Percentiles rank a stretch among this genome's conserved stretches.
phyloP scores from a whole-genome alignment of 768 basidiomycete genomes.

The Termitomyces sp. region DNA sequence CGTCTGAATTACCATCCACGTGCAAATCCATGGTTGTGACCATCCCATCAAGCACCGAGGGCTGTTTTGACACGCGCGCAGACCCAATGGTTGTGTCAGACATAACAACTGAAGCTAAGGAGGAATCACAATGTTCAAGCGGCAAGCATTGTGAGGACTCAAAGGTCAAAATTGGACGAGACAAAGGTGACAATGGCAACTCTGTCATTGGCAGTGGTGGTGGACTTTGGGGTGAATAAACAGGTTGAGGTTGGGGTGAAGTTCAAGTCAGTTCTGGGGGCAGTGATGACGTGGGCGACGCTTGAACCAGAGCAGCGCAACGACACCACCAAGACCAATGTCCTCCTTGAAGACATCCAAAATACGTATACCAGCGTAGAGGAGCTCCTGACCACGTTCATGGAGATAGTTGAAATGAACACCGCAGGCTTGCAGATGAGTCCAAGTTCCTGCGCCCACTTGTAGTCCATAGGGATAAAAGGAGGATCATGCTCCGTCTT shows the following conservation, averaged over 20 bases:
- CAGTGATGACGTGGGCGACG: constrained; percentile 40
- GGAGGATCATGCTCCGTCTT: constrained; percentile 85
- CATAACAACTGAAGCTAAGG: no score
- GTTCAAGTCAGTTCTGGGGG: not conserved
- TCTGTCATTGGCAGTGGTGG: no score
- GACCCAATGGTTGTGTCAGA: not conserved
- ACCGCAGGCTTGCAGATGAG: constrained; percentile 98
- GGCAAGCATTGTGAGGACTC: no score
- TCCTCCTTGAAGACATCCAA: constrained; percentile 98
- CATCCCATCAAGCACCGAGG: not conserved
- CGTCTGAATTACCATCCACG: not conserved
- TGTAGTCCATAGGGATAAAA: constrained; percentile 99
- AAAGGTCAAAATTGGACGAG: not conserved
- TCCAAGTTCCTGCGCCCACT: constrained; percentile 98
- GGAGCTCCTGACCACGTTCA: constrained; percentile 96
- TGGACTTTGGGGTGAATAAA: not conserved
- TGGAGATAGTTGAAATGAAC: constrained; percentile 98
- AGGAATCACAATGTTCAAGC: not conserved
- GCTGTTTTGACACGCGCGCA: not conserved
- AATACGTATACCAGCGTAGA: constrained; percentile 99
- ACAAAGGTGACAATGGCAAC: not conserved
- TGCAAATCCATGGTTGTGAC: not conserved
- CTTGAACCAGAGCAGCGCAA: constrained; percentile 97
- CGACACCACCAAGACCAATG: constrained; percentile 95
- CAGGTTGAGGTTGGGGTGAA: no score